A percentile compares a stretch with the other conserved stretches of the same genome.
These are phyloP conservation scores for Verticillium tricorpus DNA, from an alignment of 2,329 filamentous ascomycete genomes.

Conservation along the genomic window DNA sequence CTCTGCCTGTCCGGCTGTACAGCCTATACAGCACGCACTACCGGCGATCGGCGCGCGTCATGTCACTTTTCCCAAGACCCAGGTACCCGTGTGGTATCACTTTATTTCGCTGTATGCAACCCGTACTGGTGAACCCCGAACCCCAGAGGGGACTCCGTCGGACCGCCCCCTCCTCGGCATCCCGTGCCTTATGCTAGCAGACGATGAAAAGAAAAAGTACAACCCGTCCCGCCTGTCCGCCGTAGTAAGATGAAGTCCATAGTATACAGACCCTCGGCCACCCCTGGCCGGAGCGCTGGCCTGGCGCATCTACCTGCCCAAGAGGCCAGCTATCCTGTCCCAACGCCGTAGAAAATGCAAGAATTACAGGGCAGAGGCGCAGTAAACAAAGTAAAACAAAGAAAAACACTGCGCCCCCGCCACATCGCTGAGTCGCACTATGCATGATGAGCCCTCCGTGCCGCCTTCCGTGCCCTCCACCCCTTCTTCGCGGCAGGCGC, in stretches of 20 bases:
- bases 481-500: neutral
- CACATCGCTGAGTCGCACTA: neutral
- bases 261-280: neutral
- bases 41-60: neutral
- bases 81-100: neutral
- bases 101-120: neutral
- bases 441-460: neutral
- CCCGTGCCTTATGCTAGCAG: neutral
- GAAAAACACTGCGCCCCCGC: neutral
- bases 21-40: neutral
- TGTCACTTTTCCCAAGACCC: neutral
- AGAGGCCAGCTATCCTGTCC: neutral
- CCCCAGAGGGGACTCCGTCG: neutral
- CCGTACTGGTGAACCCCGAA: neutral
- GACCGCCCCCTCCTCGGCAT: neutral
- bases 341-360: neutral
- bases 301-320: no score
- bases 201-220: neutral
- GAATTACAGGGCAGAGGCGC: neutral
- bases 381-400: neutral
- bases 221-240: neutral
- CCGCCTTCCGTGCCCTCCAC: neutral
- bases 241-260: neutral
- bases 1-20: neutral
- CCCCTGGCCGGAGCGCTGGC: no score